Base-by-base conservation (phyloP, 2,329 filamentous ascomycete genomes). In the Talaromyces sp. region DNA sequence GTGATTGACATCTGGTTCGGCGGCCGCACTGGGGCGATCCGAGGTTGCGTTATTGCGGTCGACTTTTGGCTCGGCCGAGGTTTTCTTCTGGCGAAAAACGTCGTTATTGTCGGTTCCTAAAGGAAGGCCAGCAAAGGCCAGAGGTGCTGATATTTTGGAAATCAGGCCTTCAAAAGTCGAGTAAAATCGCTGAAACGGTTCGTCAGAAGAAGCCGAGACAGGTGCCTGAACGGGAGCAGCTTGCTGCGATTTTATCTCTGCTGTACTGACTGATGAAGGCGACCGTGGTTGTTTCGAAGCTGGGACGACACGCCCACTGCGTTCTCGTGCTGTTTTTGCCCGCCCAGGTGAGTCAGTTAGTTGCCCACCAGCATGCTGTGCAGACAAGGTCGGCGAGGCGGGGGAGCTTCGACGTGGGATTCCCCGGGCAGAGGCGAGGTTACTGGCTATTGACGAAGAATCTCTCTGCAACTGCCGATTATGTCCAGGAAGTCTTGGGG, bases 121-220 rank as follows among this genome's bases (percentile, higher is more conserved):
- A 0, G 94, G 94, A 9, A 99, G 83, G 0, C 93, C 93, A 4
- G 94, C 91, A 77, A 97, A 99, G 3, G 92, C 93, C 31, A 99
- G 80, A 1, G 92, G 92, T 0, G 92, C 92, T 0, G 93, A 95
- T 12, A 97, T 85, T 67, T 88, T 89, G 63, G 91, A 94, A 70
- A 97, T 90, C 54, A 97, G 84, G 58, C 85, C 91, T 59, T 92
- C 92, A 69, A 97, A 96, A 1, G 91, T 92, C 61, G 84, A 92
- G 76, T 97, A 99, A 76, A 97, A 99, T 58, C 87, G 86, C 7
- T 90, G 85, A 71, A 97, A 99, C 6, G 90, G 88, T 60, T 93
- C 92, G 32, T 96, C 91, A 1, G 76, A 69, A 1, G 76, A 69
- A 7, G 66, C 52, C 12, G 71, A 63, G 24, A 62, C 64, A 31